phyloP scores from a whole-genome alignment of 768 basidiomycete species.

The Leccinum subtestaceum region DNA sequence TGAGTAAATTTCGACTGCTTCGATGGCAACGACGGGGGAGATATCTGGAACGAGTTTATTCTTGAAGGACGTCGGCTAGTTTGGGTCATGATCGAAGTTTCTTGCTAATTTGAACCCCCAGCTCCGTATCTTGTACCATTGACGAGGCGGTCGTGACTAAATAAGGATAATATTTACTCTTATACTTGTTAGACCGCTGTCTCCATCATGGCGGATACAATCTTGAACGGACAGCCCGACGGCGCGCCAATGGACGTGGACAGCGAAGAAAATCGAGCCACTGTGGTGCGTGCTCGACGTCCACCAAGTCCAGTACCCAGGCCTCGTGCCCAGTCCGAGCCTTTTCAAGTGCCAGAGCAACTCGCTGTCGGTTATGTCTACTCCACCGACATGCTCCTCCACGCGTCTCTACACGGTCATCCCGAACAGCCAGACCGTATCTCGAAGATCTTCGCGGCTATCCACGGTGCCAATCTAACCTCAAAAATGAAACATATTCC shows the following conservation, averaged over 20 bases:
- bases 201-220: slow-evolving; percentile 2
- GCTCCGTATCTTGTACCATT: neutral
- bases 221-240: slow-evolving; percentile 21
- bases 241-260: slow-evolving; percentile 31
- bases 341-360: slow-evolving; percentile 22
- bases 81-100: neutral
- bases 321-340: slow-evolving; percentile 32
- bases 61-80: neutral
- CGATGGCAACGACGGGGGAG: neutral
- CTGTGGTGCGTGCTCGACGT: slow-evolving; percentile 7
- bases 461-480: slow-evolving; percentile 59
- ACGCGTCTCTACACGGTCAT: slow-evolving; percentile 65
- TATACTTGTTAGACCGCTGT: neutral
- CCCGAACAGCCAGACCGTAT: slow-evolving; percentile 82
- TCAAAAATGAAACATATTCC: slow-evolving; percentile 75
- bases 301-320: slow-evolving; percentile 19
- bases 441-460: slow-evolving; percentile 62
- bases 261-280: slow-evolving; percentile 9
- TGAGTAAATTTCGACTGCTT: neutral
- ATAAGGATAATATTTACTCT: neutral
- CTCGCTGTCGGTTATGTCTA: slow-evolving; percentile 80
- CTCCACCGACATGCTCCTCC: slow-evolving; percentile 81
- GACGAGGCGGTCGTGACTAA: neutral
- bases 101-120: no score
- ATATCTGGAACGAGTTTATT: neutral